Percentiles rank a stretch among this genome's conserved stretches.
phyloP scores from a whole-genome alignment of 768 basidiomycete genomes.

The Auriculariales sp. region DNA sequence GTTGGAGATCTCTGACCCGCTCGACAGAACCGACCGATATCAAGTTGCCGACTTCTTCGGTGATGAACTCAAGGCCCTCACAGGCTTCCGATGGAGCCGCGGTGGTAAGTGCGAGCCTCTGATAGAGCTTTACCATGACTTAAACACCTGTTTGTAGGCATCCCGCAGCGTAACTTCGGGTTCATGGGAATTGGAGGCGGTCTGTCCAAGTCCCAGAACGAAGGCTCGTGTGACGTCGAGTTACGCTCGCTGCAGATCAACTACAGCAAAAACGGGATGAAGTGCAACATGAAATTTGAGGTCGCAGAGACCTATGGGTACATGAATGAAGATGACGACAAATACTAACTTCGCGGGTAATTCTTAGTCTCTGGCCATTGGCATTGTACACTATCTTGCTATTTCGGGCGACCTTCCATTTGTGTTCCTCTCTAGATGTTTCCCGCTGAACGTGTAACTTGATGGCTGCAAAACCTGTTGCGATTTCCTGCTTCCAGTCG shows the following conservation, averaged over 20 bases:
- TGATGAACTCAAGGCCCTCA: conserved; percentile 20
- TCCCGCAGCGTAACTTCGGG: conserved; percentile 3
- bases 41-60: conserved; percentile 21
- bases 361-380: no score
- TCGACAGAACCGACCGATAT: conserved; percentile 10
- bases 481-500: no score
- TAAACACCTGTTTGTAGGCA: conserved; percentile 7
- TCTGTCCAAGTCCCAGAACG: conserved; percentile 24
- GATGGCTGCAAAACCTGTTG: no score
- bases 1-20: neutral
- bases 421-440: no score
- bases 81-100: conserved; percentile 21
- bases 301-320: no score
- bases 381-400: no score
- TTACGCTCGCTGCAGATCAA: conserved; percentile 20
- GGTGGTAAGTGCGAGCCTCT: conserved; percentile 22
- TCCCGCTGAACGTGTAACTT: no score
- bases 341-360: no score
- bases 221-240: conserved; percentile 19
- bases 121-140: no score
- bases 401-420: no score
- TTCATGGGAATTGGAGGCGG: conserved; percentile 7
- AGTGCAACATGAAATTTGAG: conserved; percentile 26
- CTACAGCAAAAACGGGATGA: conserved; percentile 27
- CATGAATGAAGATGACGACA: no score